A percentile compares a stretch with the other conserved stretches of the same genome.
Conservation (phyloP, 495 filamentous ascomycete genomes). For the Neurospora sp. region DNA sequence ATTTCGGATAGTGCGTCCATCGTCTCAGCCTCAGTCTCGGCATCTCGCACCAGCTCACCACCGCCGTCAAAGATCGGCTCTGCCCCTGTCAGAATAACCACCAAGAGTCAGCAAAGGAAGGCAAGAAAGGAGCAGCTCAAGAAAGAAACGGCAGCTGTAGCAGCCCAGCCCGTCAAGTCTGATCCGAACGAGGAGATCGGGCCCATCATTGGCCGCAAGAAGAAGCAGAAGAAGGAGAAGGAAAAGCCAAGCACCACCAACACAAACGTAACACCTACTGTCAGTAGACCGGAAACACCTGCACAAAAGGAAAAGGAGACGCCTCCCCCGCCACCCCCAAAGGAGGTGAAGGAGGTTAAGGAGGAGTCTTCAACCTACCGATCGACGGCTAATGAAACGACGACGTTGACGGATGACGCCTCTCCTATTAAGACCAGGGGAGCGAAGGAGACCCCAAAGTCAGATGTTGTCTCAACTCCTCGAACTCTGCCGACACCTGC, state of each 20-base stretch:
- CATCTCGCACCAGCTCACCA: conserved; percentile 66
- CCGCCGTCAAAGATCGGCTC: conserved; percentile 61
- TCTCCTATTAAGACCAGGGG: conserved; percentile 3
- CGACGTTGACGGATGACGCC: conserved; percentile 19
- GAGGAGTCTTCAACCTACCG: conserved; percentile 23
- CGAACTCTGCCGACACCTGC: conserved; percentile 25
- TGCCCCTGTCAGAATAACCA: conserved; percentile 66
- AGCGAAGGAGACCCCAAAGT: conserved; percentile 5
- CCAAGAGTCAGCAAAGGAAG: conserved; percentile 86
- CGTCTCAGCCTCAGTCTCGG: conserved; percentile 71
- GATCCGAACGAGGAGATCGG: conserved; percentile 54
- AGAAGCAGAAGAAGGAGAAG: conserved; percentile 77
- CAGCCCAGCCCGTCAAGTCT: conserved; percentile 42
- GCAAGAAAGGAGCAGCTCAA: conserved; percentile 66
- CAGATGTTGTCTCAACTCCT: conserved; percentile 7
- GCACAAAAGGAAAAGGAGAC: conserved; percentile 14
- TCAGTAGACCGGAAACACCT: conserved; percentile 28
- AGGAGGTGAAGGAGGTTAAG: conserved; percentile 24
- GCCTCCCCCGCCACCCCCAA: conserved; percentile 18
- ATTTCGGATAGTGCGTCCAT: conserved; percentile 69
- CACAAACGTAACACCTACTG: conserved; percentile 19
- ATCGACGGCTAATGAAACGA: conserved; percentile 24
- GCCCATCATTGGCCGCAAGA: conserved; percentile 78
- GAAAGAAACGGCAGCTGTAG: conserved; percentile 40
- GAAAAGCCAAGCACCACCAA: conserved; percentile 25